phyloP scores from a whole-genome alignment of 768 basidiomycete species.

The Tricholoma furcatifolium region DNA sequence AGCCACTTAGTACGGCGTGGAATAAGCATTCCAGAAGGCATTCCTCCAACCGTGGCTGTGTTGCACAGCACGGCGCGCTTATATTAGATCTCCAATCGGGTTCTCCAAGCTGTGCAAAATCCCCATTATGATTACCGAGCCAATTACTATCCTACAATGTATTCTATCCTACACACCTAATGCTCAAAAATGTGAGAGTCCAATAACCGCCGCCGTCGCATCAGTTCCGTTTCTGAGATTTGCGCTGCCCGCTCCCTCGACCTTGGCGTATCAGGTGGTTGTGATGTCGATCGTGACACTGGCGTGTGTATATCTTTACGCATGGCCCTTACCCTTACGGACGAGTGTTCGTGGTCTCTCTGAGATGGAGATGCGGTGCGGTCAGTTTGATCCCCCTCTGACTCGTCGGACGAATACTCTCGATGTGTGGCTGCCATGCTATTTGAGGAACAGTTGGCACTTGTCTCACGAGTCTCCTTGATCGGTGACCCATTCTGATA shows the following conservation, averaged over 20 bases:
- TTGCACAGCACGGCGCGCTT: conserved; percentile 36
- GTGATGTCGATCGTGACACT: conserved; percentile 13
- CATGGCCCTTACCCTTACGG: background rate
- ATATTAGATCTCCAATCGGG: conserved; percentile 26
- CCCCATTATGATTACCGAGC: conserved; percentile 21
- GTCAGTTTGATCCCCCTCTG: conserved; percentile 9
- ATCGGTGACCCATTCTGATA: conserved; percentile 15
- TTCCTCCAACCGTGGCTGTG: conserved; percentile 33
- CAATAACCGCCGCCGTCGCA: conserved; percentile 74
- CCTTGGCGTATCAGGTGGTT: conserved; percentile 20
- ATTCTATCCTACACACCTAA: conserved; percentile 20
- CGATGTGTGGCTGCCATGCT: background rate
- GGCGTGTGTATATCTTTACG: conserved; percentile 4
- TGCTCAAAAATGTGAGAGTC: conserved; percentile 66
- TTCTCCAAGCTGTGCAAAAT: conserved; percentile 31
- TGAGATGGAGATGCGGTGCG: conserved; percentile 10
- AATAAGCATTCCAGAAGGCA: conserved; percentile 7
- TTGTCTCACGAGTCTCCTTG: background rate
- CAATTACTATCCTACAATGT: conserved; percentile 7
- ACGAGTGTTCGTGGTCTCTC: background rate
- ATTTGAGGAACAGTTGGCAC: conserved; percentile 1
- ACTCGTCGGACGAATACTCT: conserved; percentile 6
- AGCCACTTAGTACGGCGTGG: background rate
- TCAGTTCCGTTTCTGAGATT: conserved; percentile 76
- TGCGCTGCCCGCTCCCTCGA: conserved; percentile 49